These are phyloP conservation scores for Passiflora organensis DNA, from an alignment of 345 rosid genomes.

Conservation along the genomic window DNA sequence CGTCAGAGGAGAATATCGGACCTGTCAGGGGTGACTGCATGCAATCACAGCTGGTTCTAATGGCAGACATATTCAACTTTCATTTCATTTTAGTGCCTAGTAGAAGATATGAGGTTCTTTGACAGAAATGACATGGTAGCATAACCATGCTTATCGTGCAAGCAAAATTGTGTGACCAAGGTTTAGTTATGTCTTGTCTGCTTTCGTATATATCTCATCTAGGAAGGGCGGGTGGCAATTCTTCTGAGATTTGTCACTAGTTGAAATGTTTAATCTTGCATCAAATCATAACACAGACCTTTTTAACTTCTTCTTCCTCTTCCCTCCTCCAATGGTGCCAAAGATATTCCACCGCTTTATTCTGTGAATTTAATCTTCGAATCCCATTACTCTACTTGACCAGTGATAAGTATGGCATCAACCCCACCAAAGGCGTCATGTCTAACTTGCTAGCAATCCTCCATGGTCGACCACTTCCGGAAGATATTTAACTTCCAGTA, in stretches of 20 bases:
- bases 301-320: too few relatives aligned
- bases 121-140: constrained; percentile 11
- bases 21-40: constrained; percentile 13
- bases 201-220: constrained; percentile 6
- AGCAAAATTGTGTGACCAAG: constrained; percentile 4
- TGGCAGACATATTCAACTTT: constrained; percentile 37
- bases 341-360: too few relatives aligned
- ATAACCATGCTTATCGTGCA: constrained; percentile 4
- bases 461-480: too few relatives aligned
- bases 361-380: background rate
- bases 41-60: constrained; percentile 4
- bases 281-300: too few relatives aligned
- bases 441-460: background rate
- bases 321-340: too few relatives aligned
- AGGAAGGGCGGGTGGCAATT: too few relatives aligned
- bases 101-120: constrained; percentile 8
- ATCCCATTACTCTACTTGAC: background rate
- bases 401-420: background rate
- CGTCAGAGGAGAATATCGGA: constrained; percentile 1
- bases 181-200: constrained; percentile 34
- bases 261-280: too few relatives aligned
- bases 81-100: constrained; percentile 5
- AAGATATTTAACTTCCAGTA: too few relatives aligned
- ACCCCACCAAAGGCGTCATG: background rate
- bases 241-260: too few relatives aligned